Evolutionary conservation across 176 grass and related monocot species (phyloP).

Genomic region (Eleusine indica): DNA sequence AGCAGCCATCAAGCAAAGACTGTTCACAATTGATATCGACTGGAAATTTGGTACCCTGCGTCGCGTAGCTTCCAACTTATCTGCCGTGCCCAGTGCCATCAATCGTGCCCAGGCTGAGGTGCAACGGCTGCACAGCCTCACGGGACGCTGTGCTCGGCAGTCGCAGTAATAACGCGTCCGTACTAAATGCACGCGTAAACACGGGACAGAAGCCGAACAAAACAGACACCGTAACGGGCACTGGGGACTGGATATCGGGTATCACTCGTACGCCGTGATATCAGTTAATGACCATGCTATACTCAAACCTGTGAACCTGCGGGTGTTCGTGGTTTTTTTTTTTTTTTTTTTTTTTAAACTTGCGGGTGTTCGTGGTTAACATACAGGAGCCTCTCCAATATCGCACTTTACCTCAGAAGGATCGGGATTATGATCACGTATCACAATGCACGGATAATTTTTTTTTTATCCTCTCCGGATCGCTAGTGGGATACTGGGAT

Average conservation of each 20-base stretch:
- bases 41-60: neutral
- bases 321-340: neutral
- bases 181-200: neutral
- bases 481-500: no score
- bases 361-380: neutral
- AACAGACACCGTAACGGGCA: neutral
- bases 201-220: neutral
- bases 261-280: constrained; percentile 3
- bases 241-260: neutral
- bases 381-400: no score
- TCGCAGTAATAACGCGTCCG: neutral
- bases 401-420: no score
- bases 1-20: neutral
- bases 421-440: no score
- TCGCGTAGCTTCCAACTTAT: constrained; percentile 6
- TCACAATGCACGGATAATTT: no score
- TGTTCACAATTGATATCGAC: constrained; percentile 6
- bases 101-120: neutral
- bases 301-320: neutral
- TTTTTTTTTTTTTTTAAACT: neutral
- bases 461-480: no score
- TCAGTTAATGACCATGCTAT: constrained; percentile 1
- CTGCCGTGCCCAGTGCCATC: constrained; percentile 8
- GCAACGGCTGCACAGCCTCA: constrained; percentile 4
- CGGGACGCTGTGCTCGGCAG: neutral